phyloP scores from a whole-genome alignment of 164 flowering plant species.

The Amborella trichopoda region DNA sequence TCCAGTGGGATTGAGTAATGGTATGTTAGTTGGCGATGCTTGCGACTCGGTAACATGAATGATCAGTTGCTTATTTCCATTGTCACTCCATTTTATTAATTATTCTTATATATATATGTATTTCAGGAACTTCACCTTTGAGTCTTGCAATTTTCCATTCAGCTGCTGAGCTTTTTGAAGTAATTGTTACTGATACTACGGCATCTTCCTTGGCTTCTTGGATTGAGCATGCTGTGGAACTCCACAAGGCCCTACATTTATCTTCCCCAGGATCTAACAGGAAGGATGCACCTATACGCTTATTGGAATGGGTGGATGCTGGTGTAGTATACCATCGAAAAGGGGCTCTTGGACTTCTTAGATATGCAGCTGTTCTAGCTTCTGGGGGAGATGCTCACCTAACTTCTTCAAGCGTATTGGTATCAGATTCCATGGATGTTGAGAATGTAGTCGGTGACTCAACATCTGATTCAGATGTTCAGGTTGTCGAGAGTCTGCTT shows the following conservation, averaged over 20 bases:
- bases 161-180: constrained; percentile 89
- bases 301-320: constrained; percentile 97
- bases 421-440: constrained; percentile 73
- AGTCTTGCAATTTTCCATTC: constrained; percentile 87
- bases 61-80: too few relatives aligned
- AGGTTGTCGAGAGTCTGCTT: constrained; percentile 65
- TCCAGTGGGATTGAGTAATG: constrained; percentile 28
- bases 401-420: constrained; percentile 51
- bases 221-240: constrained; percentile 84
- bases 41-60: too few relatives aligned
- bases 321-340: constrained; percentile 83
- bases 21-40: constrained; percentile 25
- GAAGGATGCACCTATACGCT: constrained; percentile 92
- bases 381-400: constrained; percentile 96
- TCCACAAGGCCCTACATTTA: constrained; percentile 74
- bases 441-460: constrained; percentile 75
- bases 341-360: constrained; percentile 83
- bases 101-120: neutral
- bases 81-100: neutral
- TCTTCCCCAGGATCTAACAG: constrained; percentile 89
- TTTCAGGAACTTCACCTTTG: constrained; percentile 62
- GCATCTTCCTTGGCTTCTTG: constrained; percentile 72
- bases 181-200: constrained; percentile 75
- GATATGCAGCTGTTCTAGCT: constrained; percentile 87
- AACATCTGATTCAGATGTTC: constrained; percentile 48